Base-by-base conservation (phyloP, 2,329 filamentous ascomycete species). In the Paecilomyces sp. region DNA sequence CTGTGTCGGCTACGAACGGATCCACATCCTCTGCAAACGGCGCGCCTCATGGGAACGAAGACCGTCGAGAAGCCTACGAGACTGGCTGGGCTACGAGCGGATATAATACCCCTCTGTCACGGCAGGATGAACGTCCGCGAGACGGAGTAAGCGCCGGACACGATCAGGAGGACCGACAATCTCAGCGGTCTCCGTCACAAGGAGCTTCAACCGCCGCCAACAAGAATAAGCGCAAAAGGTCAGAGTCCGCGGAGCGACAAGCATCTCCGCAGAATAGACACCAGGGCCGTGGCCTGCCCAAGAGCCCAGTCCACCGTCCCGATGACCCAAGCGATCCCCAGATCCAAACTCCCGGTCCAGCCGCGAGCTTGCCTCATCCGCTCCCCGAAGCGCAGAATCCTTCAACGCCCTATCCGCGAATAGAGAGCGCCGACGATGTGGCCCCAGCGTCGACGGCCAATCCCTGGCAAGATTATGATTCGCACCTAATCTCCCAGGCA, bases 171-270 rank as follows among this genome's bases (percentile, higher is more conserved):
- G 65, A 68, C 56, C 60, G 57, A 56, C 57, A 55, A 30, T 68
- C 68, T 18, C 69, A 64, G 50, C 66, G 61, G 33, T 71, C 70
- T 1, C 64, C 67, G 1, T 69, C 71, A n/a, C 62, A 64, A 12
- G 36, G 57, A 31, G 60, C 63, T 52, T 54, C 63, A 13, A 58
- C 61, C 47, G 55, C 59, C 18, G 59, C 64, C 60, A 66, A 65
- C 63, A 88, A 88, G 74, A 84, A 86, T 67, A 82, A 82, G 65
- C 74, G 81, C 60, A 93, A 91, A 74, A 84, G 89, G 61, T 91
- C 89, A 6, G 77, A 80, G 54, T 90, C 88, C 5, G 72, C 79
- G 41, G 87, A 87, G 59, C 73, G 68, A 50, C 66, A 65, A 65
- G 69, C 62, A 60, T 65, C 62, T 64, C 72, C 69, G 57, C 66